A percentile compares a stretch with the other conserved stretches of the same genome.
phyloP scores from a whole-genome alignment of 805 yeast species.

The Ogataea pilisensis region DNA sequence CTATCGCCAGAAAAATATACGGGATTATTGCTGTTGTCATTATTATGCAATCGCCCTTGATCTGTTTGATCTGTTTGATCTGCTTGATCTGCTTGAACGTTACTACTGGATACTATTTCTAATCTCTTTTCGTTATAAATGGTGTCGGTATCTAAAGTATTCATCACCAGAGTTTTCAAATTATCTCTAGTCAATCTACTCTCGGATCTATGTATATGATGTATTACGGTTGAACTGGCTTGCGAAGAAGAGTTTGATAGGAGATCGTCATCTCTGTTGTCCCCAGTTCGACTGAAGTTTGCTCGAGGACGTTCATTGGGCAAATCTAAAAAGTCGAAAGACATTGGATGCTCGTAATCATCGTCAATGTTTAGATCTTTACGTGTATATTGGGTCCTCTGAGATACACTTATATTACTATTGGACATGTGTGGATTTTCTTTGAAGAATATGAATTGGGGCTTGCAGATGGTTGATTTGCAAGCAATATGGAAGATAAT shows the following conservation, averaged over 20 bases:
- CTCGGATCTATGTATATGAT: slow-evolving; percentile 9
- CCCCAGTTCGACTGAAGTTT: slow-evolving; percentile 3
- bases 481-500: no score
- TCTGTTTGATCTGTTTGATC: no score
- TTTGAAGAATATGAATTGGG: no score
- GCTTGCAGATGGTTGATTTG: no score
- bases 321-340: neutral
- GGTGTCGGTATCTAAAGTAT: slow-evolving; percentile 24
- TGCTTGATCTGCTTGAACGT: no score
- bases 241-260: slow-evolving; percentile 24
- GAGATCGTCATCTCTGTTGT: slow-evolving; percentile 9
- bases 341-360: slow-evolving; percentile 17
- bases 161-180: slow-evolving; percentile 9
- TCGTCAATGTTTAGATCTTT: slow-evolving; percentile 21
- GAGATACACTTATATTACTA: neutral
- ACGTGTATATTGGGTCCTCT: slow-evolving; percentile 15
- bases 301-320: slow-evolving; percentile 5
- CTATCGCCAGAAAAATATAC: slow-evolving; percentile 1
- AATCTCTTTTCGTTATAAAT: slow-evolving; percentile 8
- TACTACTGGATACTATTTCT: neutral
- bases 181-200: slow-evolving; percentile 8
- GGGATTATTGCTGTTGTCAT: neutral
- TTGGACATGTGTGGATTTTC: no score
- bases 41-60: neutral
- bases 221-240: slow-evolving; percentile 28